Evolutionary conservation across 2,329 filamentous ascomycete species (phyloP).

Genomic region (Albifimbria verrucaria): DNA sequence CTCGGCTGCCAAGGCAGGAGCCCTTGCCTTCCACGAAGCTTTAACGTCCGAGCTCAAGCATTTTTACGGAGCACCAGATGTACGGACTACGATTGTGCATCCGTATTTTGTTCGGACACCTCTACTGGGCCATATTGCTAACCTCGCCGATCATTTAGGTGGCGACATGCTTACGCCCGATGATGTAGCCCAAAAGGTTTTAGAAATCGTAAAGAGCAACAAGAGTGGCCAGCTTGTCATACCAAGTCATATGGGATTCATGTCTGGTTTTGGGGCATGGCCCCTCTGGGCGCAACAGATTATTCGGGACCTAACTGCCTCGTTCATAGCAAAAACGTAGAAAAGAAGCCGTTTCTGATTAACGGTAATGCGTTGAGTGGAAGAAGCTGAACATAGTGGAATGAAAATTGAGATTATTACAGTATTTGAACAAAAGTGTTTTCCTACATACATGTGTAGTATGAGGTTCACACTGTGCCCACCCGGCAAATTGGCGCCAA

Average conservation of each 20-base stretch:
- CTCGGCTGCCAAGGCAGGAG: conserved; percentile 58
- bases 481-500: too few relatives aligned
- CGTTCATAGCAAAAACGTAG: background rate
- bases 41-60: conserved; percentile 51
- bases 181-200: background rate
- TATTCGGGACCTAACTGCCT: background rate
- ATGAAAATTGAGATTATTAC: too few relatives aligned
- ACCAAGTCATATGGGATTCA: background rate
- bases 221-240: background rate
- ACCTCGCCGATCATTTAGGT: background rate
- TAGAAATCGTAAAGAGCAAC: background rate
- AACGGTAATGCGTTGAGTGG: background rate
- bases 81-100: conserved; percentile 61
- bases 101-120: conserved; percentile 25
- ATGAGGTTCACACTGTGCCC: too few relatives aligned
- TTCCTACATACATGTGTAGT: too few relatives aligned
- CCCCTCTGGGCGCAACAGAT: background rate
- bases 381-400: too few relatives aligned
- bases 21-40: conserved; percentile 62
- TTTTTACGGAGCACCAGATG: conserved; percentile 54
- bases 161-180: background rate
- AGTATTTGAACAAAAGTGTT: too few relatives aligned
- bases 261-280: background rate
- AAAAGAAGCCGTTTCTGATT: background rate
- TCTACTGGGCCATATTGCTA: background rate